Conservation (phyloP, 805 yeast species). For the Candida takata region DNA sequence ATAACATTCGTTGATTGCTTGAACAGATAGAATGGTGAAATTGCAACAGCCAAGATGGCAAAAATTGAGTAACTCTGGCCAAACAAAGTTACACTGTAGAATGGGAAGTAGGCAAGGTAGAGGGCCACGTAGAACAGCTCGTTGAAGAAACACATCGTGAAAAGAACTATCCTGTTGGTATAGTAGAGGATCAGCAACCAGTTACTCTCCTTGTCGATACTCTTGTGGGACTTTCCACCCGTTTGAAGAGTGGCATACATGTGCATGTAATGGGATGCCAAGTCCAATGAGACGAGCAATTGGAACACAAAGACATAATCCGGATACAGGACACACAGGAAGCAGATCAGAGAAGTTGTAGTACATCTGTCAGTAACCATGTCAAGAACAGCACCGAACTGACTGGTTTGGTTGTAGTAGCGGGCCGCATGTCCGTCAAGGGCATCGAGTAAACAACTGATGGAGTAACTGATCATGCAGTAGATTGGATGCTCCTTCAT, state of each 20-base stretch:
- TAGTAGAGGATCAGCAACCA: conserved; percentile 79
- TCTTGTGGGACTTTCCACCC: conserved; percentile 81
- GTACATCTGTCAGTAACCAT: conserved; percentile 99
- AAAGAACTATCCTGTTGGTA: conserved; percentile 75
- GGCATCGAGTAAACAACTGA: conserved; percentile 91
- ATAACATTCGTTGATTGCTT: conserved; percentile 87
- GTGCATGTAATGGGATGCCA: conserved; percentile 96
- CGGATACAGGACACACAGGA: conserved; percentile 75
- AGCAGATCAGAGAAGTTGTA: conserved; percentile 88
- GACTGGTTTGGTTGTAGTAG: conserved; percentile 77
- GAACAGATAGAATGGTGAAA: conserved; percentile 83
- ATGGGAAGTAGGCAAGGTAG: conserved; percentile 62
- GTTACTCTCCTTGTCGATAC: conserved; percentile 62
- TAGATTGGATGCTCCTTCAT: conserved; percentile 81
- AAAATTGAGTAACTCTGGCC: conserved; percentile 48
- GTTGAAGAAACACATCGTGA: conserved; percentile 86
- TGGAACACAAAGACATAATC: conserved; percentile 57
- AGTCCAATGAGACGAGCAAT: conserved; percentile 71
- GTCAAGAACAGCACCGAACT: conserved; percentile 93
- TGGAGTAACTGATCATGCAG: conserved; percentile 71
- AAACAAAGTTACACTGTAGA: conserved; percentile 23
- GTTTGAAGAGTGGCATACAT: conserved; percentile 88
- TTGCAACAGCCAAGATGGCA: conserved; percentile 46
- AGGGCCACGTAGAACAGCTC: conserved; percentile 89
- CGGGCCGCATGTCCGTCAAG: conserved; percentile 96